phyloP scores from a whole-genome alignment of 768 basidiomycete species.

The Holtermanniella nyarrowii region DNA sequence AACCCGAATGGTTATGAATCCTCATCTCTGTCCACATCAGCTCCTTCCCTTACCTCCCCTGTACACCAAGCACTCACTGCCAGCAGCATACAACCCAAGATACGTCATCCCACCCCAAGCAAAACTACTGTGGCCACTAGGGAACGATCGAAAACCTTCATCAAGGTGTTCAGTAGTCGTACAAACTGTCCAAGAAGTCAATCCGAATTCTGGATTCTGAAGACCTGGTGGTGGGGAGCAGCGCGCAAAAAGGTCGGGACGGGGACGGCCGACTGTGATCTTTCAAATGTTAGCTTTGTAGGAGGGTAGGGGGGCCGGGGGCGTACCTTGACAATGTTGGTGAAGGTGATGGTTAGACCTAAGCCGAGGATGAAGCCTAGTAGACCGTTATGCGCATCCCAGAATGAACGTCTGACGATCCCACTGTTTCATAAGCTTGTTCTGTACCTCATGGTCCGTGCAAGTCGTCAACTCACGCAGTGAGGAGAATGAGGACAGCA shows the following conservation, averaged over 20 bases:
- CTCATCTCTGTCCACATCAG: conserved; percentile 27
- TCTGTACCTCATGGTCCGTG: neutral
- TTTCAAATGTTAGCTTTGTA: neutral
- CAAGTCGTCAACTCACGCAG: conserved; percentile 16
- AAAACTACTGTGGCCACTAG: conserved; percentile 33
- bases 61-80: conserved; percentile 34
- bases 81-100: conserved; percentile 27
- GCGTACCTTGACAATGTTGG: conserved; percentile 37
- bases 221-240: conserved; percentile 31
- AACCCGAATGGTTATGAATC: conserved; percentile 23
- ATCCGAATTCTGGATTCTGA: conserved; percentile 27
- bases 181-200: conserved; percentile 35
- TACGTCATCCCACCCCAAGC: conserved; percentile 39
- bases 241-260: conserved; percentile 36
- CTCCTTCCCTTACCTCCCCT: too few species aligned
- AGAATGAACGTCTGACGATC: conserved; percentile 19
- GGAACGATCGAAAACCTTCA: conserved; percentile 38
- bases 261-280: conserved; percentile 37
- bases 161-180: conserved; percentile 25
- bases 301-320: neutral
- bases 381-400: conserved; percentile 31
- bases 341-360: conserved; percentile 32
- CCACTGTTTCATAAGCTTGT: neutral
- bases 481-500: conserved; percentile 27
- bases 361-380: conserved; percentile 31